Base-by-base conservation (phyloP, 768 basidiomycete genomes). In the Trametes coccinea region DNA sequence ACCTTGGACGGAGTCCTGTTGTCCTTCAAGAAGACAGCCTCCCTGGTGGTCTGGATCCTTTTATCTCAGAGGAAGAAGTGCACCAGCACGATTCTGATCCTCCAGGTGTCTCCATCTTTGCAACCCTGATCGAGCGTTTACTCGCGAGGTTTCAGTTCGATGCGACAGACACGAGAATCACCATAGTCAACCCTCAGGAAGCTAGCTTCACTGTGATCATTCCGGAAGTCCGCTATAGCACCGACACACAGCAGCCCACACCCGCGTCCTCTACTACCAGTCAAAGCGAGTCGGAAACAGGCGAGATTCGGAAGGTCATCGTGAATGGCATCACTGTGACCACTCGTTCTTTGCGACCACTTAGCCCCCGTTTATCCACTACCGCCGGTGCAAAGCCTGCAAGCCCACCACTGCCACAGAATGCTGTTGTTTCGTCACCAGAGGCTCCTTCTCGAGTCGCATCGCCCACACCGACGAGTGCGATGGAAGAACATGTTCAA, bases 91-190 rank as follows among this genome's bases (percentile, higher is more conserved):
- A 89, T 51, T 69, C 74, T 30, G 88, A 92, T 63, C 87, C 89
- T 44, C 81, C 82, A 31, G 93, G 91, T 16, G 85, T 93, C 29
- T 91, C 91, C 14, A 76, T 95, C 51, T 89, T 95, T 71, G 86
- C 93, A 31, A 82, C 83, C 49, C 80, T 95, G 57, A 86, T 94
- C 49, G 92, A 94, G 69, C 80, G 86, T 31, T 77, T 95, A 11
- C 82, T 95, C 31, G 82, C 90, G 14, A 83, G 88, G 62, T 90
- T 95, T 70, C 85, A 90, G 62, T 89, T 92, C 68, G 86, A 89
- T 66, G 89, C 86, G 13, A 69, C 79, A 30, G 85, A 92, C 69
- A 84, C 85, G 40, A 84, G 77, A 68, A 76, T 94, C 59, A 88
- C 88, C 1, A 63, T 94, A 39, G 75, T 91, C n/a, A 82, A 89